Percentiles rank a stretch among this genome's conserved stretches.
phyloP scores from a whole-genome alignment of 495 filamentous ascomycete genomes.

The Neurospora sp. region DNA sequence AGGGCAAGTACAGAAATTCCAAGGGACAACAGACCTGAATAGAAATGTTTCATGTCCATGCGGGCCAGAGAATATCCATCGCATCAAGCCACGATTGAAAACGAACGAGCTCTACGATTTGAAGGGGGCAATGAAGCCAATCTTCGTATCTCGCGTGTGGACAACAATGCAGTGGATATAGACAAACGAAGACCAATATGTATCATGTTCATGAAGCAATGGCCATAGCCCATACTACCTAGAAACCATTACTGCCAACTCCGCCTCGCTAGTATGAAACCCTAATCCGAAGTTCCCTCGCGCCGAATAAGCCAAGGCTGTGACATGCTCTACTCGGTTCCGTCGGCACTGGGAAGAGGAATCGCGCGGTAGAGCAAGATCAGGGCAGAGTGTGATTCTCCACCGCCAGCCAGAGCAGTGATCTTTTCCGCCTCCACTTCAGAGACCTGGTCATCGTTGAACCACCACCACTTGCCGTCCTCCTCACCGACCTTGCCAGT shows the following conservation, averaged over 20 bases:
- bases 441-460: conserved; percentile 95
- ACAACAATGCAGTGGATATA: neutral
- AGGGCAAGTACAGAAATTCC: neutral
- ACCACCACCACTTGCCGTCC: conserved; percentile 99
- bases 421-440: conserved; percentile 91
- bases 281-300: neutral
- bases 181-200: neutral
- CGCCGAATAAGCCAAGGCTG: neutral
- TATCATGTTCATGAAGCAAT: neutral
- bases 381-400: conserved; percentile 91
- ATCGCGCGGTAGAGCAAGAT: conserved; percentile 90
- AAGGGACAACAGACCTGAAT: neutral
- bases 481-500: conserved; percentile 64
- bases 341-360: conserved; percentile 42
- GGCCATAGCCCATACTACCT: neutral
- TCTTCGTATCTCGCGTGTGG: neutral
- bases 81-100: neutral
- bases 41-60: neutral
- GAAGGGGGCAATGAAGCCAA: neutral
- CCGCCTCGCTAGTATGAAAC: neutral
- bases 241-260: neutral
- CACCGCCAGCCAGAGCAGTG: conserved; percentile 78
- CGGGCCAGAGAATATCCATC: neutral
- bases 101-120: neutral
- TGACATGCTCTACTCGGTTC: conserved; percentile 7